phyloP scores from a whole-genome alignment of 495 filamentous ascomycete species.

The Tetracladium marchalianum region DNA sequence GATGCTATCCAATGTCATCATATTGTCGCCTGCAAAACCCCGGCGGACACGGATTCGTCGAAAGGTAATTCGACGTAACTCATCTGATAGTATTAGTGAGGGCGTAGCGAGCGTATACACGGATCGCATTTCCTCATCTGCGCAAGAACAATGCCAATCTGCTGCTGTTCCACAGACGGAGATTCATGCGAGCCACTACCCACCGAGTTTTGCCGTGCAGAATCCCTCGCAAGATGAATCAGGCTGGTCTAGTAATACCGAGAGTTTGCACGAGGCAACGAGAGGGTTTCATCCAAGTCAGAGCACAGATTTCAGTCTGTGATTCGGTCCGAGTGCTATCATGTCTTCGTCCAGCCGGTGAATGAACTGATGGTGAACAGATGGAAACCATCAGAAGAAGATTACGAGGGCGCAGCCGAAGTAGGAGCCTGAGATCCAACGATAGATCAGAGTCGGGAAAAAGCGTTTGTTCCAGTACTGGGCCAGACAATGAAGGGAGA shows the following conservation, averaged over 20 bases:
- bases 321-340: constrained; percentile 18
- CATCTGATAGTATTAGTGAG: no score
- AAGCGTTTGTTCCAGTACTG: constrained; percentile 3
- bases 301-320: constrained; percentile 10
- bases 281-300: neutral
- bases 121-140: no score
- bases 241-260: no score
- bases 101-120: no score
- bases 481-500: constrained; percentile 7
- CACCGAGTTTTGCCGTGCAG: no score
- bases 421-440: no score
- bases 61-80: no score
- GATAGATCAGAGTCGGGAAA: neutral
- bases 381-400: constrained; percentile 13
- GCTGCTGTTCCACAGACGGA: no score
- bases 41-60: neutral
- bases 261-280: no score
- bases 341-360: constrained; percentile 19
- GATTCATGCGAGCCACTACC: no score
- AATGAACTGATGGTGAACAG: constrained; percentile 17
- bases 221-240: no score
- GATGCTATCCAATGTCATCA: neutral
- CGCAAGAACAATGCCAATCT: no score
- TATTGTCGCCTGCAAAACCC: neutral
- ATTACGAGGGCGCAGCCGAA: constrained; percentile 9